Percentiles rank a stretch among this genome's conserved stretches.
phyloP scores from a whole-genome alignment of 2,329 filamentous ascomycete species.

The Fusarium chaquense region DNA sequence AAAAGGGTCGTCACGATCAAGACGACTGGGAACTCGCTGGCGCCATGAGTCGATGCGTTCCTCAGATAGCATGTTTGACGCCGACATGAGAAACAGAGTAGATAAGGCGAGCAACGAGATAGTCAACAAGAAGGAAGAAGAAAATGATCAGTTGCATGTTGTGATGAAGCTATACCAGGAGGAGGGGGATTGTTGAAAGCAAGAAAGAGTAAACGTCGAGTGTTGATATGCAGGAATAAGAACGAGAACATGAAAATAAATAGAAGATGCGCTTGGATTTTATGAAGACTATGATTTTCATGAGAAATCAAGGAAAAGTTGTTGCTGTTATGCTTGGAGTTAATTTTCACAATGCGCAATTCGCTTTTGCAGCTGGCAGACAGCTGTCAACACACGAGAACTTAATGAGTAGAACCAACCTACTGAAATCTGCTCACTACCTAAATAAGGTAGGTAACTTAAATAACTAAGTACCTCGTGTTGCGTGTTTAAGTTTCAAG shows the following conservation, averaged over 20 bases:
- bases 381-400: constrained; percentile 10
- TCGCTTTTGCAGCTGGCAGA: constrained; percentile 17
- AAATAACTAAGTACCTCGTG: no score
- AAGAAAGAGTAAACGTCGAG: neutral
- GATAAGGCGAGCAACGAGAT: neutral
- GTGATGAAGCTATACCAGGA: neutral
- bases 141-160: neutral
- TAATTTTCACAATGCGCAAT: neutral
- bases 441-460: neutral
- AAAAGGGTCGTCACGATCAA: constrained; percentile 54
- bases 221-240: no score
- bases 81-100: constrained; percentile 3
- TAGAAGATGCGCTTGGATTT: neutral
- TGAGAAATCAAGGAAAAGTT: neutral
- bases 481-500: neutral
- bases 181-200: neutral
- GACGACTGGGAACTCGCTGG: constrained; percentile 51
- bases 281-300: neutral
- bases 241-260: neutral
- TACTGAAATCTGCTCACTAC: neutral
- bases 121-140: neutral
- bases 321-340: neutral
- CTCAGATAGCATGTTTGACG: constrained; percentile 15
- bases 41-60: constrained; percentile 52
- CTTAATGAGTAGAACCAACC: neutral